Conservation (phyloP, 257 asterid species). For the Schizonepeta tenuifolia region DNA sequence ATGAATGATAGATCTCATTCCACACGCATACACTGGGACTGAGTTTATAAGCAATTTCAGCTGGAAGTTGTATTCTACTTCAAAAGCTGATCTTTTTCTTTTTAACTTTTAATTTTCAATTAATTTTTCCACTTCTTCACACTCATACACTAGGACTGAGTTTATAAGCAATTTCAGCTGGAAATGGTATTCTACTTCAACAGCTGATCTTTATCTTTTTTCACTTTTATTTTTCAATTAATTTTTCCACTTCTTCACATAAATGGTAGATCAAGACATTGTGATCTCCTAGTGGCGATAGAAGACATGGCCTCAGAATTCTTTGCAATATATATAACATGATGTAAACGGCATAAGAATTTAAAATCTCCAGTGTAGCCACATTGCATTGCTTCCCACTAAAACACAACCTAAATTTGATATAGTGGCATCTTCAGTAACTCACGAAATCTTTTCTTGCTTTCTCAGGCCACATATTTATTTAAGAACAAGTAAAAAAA, state of each 20-base stretch:
- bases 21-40: background rate
- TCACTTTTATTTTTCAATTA: background rate
- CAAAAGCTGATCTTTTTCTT: too few species aligned
- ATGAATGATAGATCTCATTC: background rate
- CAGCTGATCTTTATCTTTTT: background rate
- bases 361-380: background rate
- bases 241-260: background rate
- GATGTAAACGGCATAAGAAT: background rate
- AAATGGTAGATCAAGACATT: background rate
- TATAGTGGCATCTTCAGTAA: background rate
- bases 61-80: background rate
- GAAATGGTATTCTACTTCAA: background rate
- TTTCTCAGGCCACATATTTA: background rate
- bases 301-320: background rate
- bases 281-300: background rate
- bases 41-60: background rate
- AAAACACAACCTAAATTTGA: constrained; percentile 8
- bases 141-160: background rate
- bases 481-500: background rate
- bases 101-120: background rate
- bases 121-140: background rate
- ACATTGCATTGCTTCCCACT: background rate
- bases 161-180: background rate
- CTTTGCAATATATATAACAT: background rate
- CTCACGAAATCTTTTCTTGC: too few species aligned